Base-by-base conservation (phyloP, 108 stramenopile genomes). In the Conticribra weissflogii region DNA sequence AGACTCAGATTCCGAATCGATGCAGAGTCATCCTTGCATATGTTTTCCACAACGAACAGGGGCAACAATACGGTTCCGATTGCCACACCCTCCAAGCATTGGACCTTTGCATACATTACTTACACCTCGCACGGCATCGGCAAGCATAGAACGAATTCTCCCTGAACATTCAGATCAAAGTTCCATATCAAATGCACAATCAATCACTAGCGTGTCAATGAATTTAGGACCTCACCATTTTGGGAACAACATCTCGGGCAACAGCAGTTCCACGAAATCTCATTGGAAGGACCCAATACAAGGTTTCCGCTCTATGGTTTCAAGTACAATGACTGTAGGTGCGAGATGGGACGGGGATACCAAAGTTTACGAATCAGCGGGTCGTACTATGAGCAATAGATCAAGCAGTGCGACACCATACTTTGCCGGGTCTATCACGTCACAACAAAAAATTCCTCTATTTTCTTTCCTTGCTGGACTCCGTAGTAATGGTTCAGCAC, bases 361-460 rank as follows among this genome's bases (percentile, higher is more conserved):
- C 21, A 41, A 59, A 24, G 36, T n/a, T 65, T 68, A 31, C 48
- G 34, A 31, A 19, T 2, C 59, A 23, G 36, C 18, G 27, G 23
- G 23, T 21, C 17, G 9, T 17, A 5, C 62, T 7, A 4, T 29
- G 21, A 16, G 25, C 12, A 9, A 12, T 24, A 27, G 27, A 29
- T 9, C 54, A 57, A 30, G 48, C 49, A 46, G 44, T 33, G 27
- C 57, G 27, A 46, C 67, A 53, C 89, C 87, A 22, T 94, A 89
- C 63, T 54, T 80, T 21, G 61, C 82, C 21, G 81, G 60, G n/a
- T 77, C 87, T 4, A 71, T 80, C 23, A 94, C 89, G 24, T 79
- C 88, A 7, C 74, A 79, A 59, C 89, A 89, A 76, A 68, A 79
- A 25, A 81, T 91, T 9, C 89, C 92, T 9, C 54, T 90, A 15